A percentile compares a stretch with the other conserved stretches of the same genome.
Evolutionary conservation across 257 asterid genomes (phyloP).

Genomic region (Solanum appendiculatum): DNA sequence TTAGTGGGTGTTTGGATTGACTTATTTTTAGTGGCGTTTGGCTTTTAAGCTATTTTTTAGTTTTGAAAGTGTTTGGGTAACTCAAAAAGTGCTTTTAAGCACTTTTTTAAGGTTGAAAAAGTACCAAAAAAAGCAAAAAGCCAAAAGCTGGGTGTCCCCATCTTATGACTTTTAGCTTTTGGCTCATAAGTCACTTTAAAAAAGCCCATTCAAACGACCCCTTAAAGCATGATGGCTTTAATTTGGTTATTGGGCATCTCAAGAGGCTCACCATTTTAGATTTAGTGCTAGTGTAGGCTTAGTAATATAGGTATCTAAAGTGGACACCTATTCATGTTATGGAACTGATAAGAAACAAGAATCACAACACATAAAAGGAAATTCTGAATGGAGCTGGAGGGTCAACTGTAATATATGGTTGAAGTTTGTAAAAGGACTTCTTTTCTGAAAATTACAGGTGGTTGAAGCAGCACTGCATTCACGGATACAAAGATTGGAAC

Average conservation of each 20-base stretch:
- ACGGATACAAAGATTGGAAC: constrained; percentile 80
- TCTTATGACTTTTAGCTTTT: not conserved
- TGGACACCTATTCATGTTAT: not conserved
- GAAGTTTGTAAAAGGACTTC: constrained; percentile 11
- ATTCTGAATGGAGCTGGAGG: not conserved
- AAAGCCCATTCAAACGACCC: not conserved
- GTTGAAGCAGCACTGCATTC: constrained; percentile 98
- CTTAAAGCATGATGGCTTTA: not conserved
- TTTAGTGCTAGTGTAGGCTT: not conserved
- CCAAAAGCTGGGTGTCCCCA: not conserved
- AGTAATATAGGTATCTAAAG: not conserved
- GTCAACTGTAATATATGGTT: not conserved
- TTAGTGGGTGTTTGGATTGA: not conserved
- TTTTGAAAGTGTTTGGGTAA: not conserved
- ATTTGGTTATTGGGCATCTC: not conserved
- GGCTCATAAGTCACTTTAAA: not conserved
- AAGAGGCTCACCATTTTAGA: not conserved
- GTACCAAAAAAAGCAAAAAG: not conserved
- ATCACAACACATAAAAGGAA: not conserved
- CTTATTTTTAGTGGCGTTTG: not conserved
- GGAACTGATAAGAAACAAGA: not conserved
- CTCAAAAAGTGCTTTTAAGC: not conserved
- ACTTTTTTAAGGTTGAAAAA: not conserved
- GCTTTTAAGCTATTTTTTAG: not conserved
- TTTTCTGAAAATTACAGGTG: constrained; percentile 47